Conservation (phyloP, 2,329 filamentous ascomycete species). For the Sphaerulina vaccinii region DNA sequence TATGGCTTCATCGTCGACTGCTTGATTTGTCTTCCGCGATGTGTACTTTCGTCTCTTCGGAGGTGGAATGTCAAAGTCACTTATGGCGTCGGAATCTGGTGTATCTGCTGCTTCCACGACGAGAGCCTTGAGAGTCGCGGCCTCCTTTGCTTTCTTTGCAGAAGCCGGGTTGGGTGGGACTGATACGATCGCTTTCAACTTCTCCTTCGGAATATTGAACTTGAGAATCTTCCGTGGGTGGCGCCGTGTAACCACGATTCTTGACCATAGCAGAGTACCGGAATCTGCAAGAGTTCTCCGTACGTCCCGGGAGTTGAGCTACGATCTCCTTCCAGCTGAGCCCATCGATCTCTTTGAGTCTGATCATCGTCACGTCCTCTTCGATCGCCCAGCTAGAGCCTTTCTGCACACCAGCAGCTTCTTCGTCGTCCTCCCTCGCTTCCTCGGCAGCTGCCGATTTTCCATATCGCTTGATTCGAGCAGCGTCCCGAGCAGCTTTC, state of each 20-base stretch:
- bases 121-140: conserved; percentile 2
- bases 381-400: too few species aligned
- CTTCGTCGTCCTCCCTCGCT: too few species aligned
- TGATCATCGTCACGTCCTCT: too few species aligned
- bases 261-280: too few species aligned
- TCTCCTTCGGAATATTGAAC: conserved; percentile 16
- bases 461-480: conserved; percentile 1
- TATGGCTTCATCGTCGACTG: conserved; percentile 5
- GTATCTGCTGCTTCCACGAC: conserved; percentile 2
- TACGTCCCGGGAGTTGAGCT: too few species aligned
- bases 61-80: conserved; percentile 5
- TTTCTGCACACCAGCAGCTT: too few species aligned
- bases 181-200: conserved; percentile 12
- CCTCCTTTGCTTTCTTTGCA: not conserved
- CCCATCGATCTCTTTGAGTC: too few species aligned
- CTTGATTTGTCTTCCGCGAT: conserved; percentile 13
- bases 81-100: conserved; percentile 4
- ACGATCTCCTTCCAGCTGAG: too few species aligned
- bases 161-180: conserved; percentile 2
- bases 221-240: conserved; percentile 15
- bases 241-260: too few species aligned
- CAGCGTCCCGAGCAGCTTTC: conserved; percentile 6
- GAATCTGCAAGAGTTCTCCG: too few species aligned
- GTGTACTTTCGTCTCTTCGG: conserved; percentile 13
- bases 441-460: too few species aligned